Base-by-base conservation (phyloP, 306 rosid species). In the Castanospermum australe region DNA sequence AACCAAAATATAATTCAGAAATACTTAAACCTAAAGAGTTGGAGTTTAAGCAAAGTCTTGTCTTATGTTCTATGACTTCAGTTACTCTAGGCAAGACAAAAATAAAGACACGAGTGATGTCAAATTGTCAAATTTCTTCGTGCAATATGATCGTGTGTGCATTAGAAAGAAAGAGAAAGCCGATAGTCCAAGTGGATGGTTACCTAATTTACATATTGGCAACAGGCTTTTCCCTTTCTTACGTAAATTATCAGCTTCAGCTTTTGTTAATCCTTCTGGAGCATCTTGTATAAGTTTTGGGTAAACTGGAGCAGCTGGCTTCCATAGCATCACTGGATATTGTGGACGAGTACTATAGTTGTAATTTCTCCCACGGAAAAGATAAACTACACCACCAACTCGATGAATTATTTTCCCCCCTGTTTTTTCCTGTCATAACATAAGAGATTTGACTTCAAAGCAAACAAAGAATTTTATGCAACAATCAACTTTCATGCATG, bases 261-360 rank as follows among this genome's bases (percentile, higher is more conserved):
- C 90, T 83, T 86, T 91, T 0, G 96, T 87, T 88, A 92, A 86
- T 59, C 98, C 98, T 71, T 85, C 99, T 0, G 99, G 98, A 79
- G 97, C 94, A 70, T 92, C 98, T 70, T 90, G 98, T 81, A 95
- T 92, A 79, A 95, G 98, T 84, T 95, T 95, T 25, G 99, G 99
- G 81, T 95, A 86, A 69, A 87, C 88, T 2, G 99, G 99, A 50
- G 99, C 86, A 17, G 99, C 98, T 69, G 99, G 99, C 83, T 93
- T 95, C 99, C 99, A 95, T 64, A 95, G 92, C 99, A 95, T 95
- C 84, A 93, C 81, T 10, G 98, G 99, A 85, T 90, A 95, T 82
- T 88, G 97, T 3, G 99, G 98, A 67, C 92, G 98, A 52, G 92
- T 84, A 20, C 85, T 90, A 74, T 90, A 87, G 85, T 86, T 84